A percentile compares a stretch with the other conserved stretches of the same genome.
Evolutionary conservation across 2,329 filamentous ascomycete genomes (phyloP).

Genomic region (Pseudogymnoascus sp.): DNA sequence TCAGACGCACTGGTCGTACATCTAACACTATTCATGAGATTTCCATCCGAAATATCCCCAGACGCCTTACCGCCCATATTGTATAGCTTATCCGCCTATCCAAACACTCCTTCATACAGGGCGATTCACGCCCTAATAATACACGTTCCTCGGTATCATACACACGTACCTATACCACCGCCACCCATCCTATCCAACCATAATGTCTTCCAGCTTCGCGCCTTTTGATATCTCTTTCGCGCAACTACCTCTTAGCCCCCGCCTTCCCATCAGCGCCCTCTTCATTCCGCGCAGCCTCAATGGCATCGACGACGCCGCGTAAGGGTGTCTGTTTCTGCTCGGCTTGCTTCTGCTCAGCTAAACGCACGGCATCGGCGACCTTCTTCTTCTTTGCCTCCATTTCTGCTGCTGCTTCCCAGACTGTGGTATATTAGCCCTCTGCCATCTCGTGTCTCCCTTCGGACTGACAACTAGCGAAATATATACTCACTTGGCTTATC

Average conservation of each 20-base stretch:
- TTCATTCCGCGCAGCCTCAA: neutral
- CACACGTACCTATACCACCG: neutral
- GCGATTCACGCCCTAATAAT: neutral
- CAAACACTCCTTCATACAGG: neutral
- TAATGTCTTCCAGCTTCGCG: neutral
- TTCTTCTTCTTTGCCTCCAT: conserved; percentile 32
- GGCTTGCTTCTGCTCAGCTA: neutral
- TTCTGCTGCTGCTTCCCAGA: conserved; percentile 40
- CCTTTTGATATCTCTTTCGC: neutral
- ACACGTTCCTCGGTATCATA: neutral
- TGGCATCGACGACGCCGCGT: neutral
- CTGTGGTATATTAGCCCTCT: conserved; percentile 23
- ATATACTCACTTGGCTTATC: conserved; percentile 76
- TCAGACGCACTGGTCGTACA: neutral
- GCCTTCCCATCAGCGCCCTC: neutral
- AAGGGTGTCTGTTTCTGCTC: neutral
- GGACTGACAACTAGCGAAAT: neutral
- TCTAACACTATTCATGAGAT: neutral
- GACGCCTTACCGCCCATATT: neutral
- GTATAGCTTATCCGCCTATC: neutral
- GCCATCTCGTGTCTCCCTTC: neutral
- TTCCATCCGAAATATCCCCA: neutral
- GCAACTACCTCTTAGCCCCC: neutral
- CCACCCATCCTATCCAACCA: neutral
- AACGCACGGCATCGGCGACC: conserved; percentile 12